Percentiles rank a stretch among this genome's conserved stretches.
These are phyloP conservation scores for Pseudopithomyces chartarum DNA, from an alignment of 2,329 filamentous ascomycete genomes.

Conservation along the genomic window DNA sequence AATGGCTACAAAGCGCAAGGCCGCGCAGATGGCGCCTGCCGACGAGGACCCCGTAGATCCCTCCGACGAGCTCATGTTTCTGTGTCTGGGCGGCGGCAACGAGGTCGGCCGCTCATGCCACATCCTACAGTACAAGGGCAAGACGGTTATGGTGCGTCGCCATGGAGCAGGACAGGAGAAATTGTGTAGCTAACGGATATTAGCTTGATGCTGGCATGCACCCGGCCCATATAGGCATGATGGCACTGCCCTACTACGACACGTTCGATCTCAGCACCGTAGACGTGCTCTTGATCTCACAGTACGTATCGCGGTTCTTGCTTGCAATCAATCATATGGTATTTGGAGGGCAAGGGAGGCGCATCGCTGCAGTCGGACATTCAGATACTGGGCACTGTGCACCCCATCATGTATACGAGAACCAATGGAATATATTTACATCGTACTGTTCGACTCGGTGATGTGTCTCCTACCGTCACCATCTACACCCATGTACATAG, in stretches of 20 bases:
- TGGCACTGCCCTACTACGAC: slow-evolving; percentile 94
- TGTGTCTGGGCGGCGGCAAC: slow-evolving; percentile 92
- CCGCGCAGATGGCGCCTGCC: slow-evolving; percentile 74
- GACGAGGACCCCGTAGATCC: slow-evolving; percentile 90
- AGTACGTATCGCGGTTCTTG: slow-evolving; percentile 71
- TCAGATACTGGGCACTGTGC: slow-evolving; percentile 15
- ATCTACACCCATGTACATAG: slow-evolving; percentile 27
- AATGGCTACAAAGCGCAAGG: slow-evolving; percentile 96
- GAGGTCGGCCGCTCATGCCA: slow-evolving; percentile 97
- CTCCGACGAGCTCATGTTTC: slow-evolving; percentile 90
- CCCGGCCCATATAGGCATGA: slow-evolving; percentile 92
- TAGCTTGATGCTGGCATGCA: slow-evolving; percentile 97
- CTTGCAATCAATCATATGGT: slow-evolving; percentile 18
- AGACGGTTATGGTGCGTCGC: slow-evolving; percentile 88
- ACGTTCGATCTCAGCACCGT: slow-evolving; percentile 98
- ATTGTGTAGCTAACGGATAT: slow-evolving; percentile 25
- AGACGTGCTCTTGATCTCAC: slow-evolving; percentile 95
- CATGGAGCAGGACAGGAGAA: neutral
- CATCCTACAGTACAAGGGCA: slow-evolving; percentile 98
- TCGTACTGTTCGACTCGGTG: slow-evolving; percentile 41
- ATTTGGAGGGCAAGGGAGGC: slow-evolving; percentile 26
- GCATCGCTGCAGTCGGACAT: slow-evolving; percentile 41
- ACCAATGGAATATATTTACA: slow-evolving; percentile 49
- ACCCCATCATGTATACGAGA: slow-evolving; percentile 43
- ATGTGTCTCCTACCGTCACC: slow-evolving; percentile 33